Percentiles rank a stretch among this genome's conserved stretches.
Conservation (phyloP, 257 asterid species). For the Coffea canephora region DNA sequence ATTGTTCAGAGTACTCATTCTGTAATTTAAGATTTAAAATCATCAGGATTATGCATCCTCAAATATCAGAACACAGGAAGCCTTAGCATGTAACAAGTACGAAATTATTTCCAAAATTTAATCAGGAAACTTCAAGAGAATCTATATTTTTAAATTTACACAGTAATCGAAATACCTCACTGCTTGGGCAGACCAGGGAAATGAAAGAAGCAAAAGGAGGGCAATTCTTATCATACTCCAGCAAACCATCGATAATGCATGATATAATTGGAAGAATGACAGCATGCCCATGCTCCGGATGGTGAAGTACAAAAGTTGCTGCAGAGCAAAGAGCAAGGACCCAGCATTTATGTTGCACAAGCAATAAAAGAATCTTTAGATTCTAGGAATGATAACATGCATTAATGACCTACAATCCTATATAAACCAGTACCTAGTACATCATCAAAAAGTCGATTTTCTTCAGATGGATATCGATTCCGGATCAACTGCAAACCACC, state of each 20-base stretch:
- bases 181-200: constrained; percentile 77
- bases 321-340: constrained; percentile 37
- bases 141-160: background rate
- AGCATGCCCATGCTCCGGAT: constrained; percentile 98
- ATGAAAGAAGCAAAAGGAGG: constrained; percentile 94
- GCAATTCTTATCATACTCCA: constrained; percentile 68
- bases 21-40: constrained; percentile 34
- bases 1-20: constrained; percentile 94
- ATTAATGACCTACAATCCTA: background rate
- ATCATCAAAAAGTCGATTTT: constrained; percentile 87
- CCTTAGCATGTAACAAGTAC: background rate
- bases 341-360: background rate
- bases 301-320: constrained; percentile 96
- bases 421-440: constrained; percentile 62
- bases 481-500: constrained; percentile 72
- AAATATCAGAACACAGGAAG: background rate
- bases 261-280: constrained; percentile 96
- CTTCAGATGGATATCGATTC: constrained; percentile 79
- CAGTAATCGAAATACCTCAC: constrained; percentile 56
- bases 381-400: background rate
- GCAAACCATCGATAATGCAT: constrained; percentile 72
- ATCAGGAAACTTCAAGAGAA: background rate
- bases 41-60: constrained; percentile 24
- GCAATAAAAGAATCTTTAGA: background rate
- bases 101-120: background rate